Evolutionary conservation across 805 yeast genomes (phyloP).

Genomic region (Myxozyma melibiosi): DNA sequence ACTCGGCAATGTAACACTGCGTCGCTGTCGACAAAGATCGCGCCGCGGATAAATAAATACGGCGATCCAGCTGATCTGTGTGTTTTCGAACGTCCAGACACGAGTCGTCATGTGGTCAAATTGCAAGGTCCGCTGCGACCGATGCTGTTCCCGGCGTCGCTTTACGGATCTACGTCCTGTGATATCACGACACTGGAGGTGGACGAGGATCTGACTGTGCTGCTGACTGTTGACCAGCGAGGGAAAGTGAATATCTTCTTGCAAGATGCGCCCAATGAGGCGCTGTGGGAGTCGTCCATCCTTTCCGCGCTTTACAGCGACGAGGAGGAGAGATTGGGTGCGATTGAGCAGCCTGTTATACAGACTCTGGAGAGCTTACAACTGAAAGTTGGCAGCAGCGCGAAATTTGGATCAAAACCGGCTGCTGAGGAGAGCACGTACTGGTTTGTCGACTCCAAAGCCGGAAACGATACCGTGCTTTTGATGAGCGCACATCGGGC

Average conservation of each 20-base stretch:
- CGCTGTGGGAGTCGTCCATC: slow-evolving; percentile 18
- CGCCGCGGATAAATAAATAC: slow-evolving; percentile 22
- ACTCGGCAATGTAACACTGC: slow-evolving; percentile 37
- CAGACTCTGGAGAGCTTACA: slow-evolving; percentile 14
- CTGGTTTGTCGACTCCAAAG: slow-evolving; percentile 4
- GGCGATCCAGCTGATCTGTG: slow-evolving; percentile 36
- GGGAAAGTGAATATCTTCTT: slow-evolving; percentile 36
- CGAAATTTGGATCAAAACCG: background rate
- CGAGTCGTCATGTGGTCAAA: slow-evolving; percentile 28
- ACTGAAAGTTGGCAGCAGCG: background rate
- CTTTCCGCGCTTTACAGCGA: slow-evolving; percentile 7
- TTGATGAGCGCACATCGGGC: slow-evolving; percentile 5
- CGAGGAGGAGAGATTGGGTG: background rate
- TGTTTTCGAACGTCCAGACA: slow-evolving; percentile 35
- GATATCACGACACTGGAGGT: slow-evolving; percentile 41
- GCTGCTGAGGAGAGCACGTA: background rate
- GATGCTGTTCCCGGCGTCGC: slow-evolving; percentile 55
- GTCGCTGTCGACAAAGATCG: slow-evolving; percentile 1
- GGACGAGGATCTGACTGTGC: slow-evolving; percentile 28
- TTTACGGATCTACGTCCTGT: slow-evolving; percentile 48
- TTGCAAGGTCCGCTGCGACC: slow-evolving; percentile 59
- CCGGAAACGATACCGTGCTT: slow-evolving; percentile 1
- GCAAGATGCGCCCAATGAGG: slow-evolving; percentile 30
- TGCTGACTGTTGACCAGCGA: slow-evolving; percentile 30
- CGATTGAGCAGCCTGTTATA: background rate